These are phyloP conservation scores for Podila epigama DNA, from an alignment of 192 early-diverging fungal genomes.

Conservation along the genomic window DNA sequence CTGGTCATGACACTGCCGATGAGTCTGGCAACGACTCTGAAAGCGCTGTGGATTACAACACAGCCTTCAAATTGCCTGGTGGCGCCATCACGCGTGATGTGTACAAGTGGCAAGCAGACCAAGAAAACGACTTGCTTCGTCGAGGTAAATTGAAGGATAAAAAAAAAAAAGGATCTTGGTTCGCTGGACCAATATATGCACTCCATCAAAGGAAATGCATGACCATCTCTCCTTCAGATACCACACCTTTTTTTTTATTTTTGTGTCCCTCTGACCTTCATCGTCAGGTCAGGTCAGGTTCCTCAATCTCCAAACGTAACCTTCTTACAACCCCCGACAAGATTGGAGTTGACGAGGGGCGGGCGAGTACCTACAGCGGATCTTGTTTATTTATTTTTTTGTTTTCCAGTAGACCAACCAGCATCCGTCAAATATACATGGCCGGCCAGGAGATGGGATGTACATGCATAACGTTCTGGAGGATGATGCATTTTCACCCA, in stretches of 20 bases:
- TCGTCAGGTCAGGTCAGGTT: background rate
- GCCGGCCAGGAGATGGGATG: too few relatives aligned
- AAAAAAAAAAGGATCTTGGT: too few relatives aligned
- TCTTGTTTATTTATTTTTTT: too few relatives aligned
- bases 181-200: too few relatives aligned
- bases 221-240: too few relatives aligned
- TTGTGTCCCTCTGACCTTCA: background rate
- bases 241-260: background rate
- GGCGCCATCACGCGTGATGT: constrained; percentile 88
- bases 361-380: too few relatives aligned
- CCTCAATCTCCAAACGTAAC: background rate
- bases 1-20: constrained; percentile 6
- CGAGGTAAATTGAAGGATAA: constrained; percentile 37
- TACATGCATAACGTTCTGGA: too few relatives aligned
- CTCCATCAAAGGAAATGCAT: too few relatives aligned
- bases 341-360: background rate
- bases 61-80: constrained; percentile 64
- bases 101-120: constrained; percentile 86
- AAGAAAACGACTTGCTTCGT: constrained; percentile 59
- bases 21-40: constrained; percentile 19
- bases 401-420: too few relatives aligned
- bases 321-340: constrained; percentile 2
- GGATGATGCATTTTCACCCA: too few relatives aligned
- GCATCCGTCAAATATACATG: too few relatives aligned
- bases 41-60: constrained; percentile 30